Evolutionary conservation across 306 rosid species (phyloP), one percentile per base, ranked within the genome.

Genomic region (Inga leiocalycina): DNA sequence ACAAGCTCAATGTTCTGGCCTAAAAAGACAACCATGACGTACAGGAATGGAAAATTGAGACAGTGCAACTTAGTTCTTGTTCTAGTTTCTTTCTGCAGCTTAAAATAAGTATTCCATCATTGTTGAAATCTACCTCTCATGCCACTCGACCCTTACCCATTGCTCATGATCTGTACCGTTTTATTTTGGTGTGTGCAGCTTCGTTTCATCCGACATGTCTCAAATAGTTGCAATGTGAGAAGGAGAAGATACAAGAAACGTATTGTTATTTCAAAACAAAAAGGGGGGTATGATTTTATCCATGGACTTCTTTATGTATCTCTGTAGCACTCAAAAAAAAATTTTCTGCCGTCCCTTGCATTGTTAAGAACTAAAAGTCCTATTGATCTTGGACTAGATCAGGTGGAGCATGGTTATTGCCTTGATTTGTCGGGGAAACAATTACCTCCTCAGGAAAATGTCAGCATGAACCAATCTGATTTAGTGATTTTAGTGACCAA

Each of bases 201-300:
- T 82, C 87, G 64, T 52, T 95, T 95, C 77, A 75, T 89, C 44
- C 91, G 84, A 83, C 98, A 93, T 79, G 86, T 91, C 77, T 90
- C 97, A 77, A 79, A 82, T 74, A 54, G 70, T 90, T 82, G 87
- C 86, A 89, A 79, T 85, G 44, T 77, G 80, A 80, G 83, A 54
- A 87, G 80, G 82, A 92, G 80, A 84, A 79, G 73, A 65, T 68
- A 82, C 32, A 89, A 87, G 87, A 93, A 86, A 77, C 43, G 78
- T 52, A 30, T 8, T 82, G 66, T 30, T 72, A 79, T 72, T 68
- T 68, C 61, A 54, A 85, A 88, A 88, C 81, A 75, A 84, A 80
- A 65, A 37, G 79, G 67, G 54, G 85, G 75, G 97, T 95, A 86
- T 51, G 83, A 14, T 67, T 78, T 85, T 76, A 59, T 68, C 82